phyloP scores from a whole-genome alignment of 1,139 yeast genomes.

The Diutina pseudorugosa region DNA sequence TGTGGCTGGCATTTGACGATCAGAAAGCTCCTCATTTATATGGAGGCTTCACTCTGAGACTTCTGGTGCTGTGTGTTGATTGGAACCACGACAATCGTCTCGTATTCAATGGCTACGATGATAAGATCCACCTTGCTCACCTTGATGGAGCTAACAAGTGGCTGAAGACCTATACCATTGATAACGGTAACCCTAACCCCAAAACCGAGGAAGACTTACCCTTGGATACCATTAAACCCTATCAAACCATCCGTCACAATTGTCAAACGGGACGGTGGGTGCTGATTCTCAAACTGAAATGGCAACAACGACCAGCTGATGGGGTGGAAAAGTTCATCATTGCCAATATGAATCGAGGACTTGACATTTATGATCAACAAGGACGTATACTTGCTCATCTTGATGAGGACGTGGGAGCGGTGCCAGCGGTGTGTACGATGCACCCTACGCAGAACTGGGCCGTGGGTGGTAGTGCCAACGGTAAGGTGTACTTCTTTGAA shows the following conservation, averaged over 20 bases:
- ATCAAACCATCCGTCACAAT: constrained; percentile 61
- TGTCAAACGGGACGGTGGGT: constrained; percentile 98
- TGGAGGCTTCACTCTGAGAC: constrained; percentile 58
- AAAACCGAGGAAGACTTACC: background rate
- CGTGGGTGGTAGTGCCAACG: constrained; percentile 90
- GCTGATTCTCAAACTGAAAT: constrained; percentile 72
- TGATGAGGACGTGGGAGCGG: constrained; percentile 57
- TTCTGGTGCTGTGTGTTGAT: constrained; percentile 77
- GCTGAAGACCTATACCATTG: background rate
- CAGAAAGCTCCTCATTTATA: constrained; percentile 37
- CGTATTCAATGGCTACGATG: constrained; percentile 91
- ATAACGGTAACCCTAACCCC: constrained; percentile 9
- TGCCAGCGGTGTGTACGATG: constrained; percentile 77
- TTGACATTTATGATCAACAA: constrained; percentile 66
- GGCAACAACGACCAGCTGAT: constrained; percentile 65
- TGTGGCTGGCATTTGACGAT: constrained; percentile 26
- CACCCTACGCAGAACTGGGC: constrained; percentile 86
- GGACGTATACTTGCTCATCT: constrained; percentile 75
- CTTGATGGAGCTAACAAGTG: constrained; percentile 8
- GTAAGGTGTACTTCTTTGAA: constrained; percentile 64
- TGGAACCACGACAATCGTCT: constrained; percentile 70
- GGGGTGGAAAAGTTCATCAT: constrained; percentile 75
- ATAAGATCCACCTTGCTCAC: constrained; percentile 50
- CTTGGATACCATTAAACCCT: constrained; percentile 32
- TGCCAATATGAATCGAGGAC: constrained; percentile 82